Evolutionary conservation across 805 yeast genomes (phyloP), one percentile per base, ranked within the genome.

Genomic region (Maudiozyma pseudohumilis): DNA sequence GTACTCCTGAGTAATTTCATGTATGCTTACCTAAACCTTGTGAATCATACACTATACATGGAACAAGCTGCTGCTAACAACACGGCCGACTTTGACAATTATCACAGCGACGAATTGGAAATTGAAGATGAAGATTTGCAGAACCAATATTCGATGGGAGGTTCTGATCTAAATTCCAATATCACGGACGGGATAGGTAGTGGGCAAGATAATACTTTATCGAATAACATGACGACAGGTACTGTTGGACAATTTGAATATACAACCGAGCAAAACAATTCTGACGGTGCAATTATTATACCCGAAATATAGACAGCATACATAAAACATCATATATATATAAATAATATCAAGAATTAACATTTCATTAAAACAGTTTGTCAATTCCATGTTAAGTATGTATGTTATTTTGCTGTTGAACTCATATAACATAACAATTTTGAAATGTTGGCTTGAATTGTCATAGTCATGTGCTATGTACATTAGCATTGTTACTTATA

Each of bases 11-110:
- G 96, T 41, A 92, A 92, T 58, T 92, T 92, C 72, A 92, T 92
- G 98, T 92, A 92, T 56, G 89, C 96, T 0, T 92, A 92, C 60
- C 70, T 92, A 66, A 89, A 92, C 55, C 67, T 92, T 60, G 95
- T 92, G 39, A 94, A 89, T 59, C 96, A 89, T 56, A 88, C 89
- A 12, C 65, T 82, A 47, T 85, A 80, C 58, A 59, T 83, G 43
- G 89, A 82, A 50, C 85, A 78, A 42, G 58, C 66, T 43, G 71
- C 66, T 20, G 32, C 24, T 70, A 66, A 35, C 22, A n/a, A 16
- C 4, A 21, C 29, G 4, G 15, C 9, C 6, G 40, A 32, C 2
- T 30, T 23, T 29, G 38, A 35, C 24, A 12, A 17, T 4, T 18
- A 22, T 13, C 29, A 29, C 12, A 29, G 24, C 24, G 28, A 19